Conservation (phyloP, 73 alveolate species). For the Paramecium tetraurelia region DNA sequence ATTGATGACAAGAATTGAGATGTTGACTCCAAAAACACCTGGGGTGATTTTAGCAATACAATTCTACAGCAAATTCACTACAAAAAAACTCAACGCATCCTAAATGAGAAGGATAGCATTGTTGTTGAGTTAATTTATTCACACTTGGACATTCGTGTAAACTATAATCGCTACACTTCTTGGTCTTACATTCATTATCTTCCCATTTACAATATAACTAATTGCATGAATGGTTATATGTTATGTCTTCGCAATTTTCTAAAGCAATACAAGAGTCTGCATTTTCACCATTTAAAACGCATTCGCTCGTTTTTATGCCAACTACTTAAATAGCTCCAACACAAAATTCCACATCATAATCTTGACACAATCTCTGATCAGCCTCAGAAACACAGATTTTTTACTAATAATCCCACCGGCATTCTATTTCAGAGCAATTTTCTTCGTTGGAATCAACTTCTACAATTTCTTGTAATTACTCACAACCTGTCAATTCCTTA, state of each 20-base stretch:
- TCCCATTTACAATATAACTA: neutral
- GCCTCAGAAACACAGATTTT: neutral
- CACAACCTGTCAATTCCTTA: neutral
- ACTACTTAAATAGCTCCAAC: neutral
- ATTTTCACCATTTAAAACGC: neutral
- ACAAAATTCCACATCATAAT: neutral
- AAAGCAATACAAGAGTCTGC: neutral
- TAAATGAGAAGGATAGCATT: neutral
- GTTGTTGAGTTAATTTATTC: neutral
- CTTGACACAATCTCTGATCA: neutral
- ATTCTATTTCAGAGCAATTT: neutral
- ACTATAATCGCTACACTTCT: neutral
- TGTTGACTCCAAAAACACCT: neutral
- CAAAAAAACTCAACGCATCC: neutral
- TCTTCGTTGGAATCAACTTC: neutral
- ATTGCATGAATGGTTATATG: neutral
- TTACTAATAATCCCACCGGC: neutral
- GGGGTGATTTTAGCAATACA: neutral
- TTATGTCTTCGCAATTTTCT: neutral
- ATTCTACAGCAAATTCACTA: neutral
- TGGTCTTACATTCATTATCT: neutral
- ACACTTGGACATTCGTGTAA: neutral
- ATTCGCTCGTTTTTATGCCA: neutral
- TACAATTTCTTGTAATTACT: neutral
- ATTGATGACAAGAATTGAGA: constrained; percentile 20